Evolutionary conservation across 257 asterid genomes (phyloP), one percentile per base, ranked within the genome.

Genomic region (Fraxinus cuspidata): DNA sequence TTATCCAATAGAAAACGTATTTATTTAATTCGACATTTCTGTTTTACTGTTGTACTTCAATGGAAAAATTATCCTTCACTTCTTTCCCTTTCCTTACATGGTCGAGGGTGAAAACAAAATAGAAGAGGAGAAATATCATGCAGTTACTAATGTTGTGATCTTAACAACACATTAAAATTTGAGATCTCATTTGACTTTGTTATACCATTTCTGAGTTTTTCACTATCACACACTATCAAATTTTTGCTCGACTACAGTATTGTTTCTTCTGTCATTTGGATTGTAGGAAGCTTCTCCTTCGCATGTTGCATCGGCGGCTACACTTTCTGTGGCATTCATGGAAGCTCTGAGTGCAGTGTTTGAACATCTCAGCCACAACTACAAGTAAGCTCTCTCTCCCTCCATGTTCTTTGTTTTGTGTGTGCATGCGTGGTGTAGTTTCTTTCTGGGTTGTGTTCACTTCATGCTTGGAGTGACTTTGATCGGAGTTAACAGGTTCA

Each of bases 321-420:
- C 87, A 7, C 85, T 87, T 70, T 87, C 90, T n/a, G 90, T 87
- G 25, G 90, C 86, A 66, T 87, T 87, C 80, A 87, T 87, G 90
- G 88, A 75, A 82, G 90, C 81, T 73, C 82, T 87, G 13, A 71
- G 90, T 74, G 74, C 74, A 60, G 64, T 82, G 38, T 85, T 84
- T 78, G 84, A 87, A 58, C 81, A 80, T 81, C 79, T 87, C 21
- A 77, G 87, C 73, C 66, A 83, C 73, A 84, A 79, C 67, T 84
- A 75, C 82, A 81, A 83, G 90, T 87, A 72, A 80, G 79, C 42
- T 28, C 76, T 72, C 53, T 69, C 75, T 32, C 67, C 56, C 15
- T 42, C 12, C 19, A 23, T 31, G 18, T 53, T 53, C 27, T 19
- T 53, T 51, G 60, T 5, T 51, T 51, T 53, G 25, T 53, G 27